Evolutionary conservation across 345 rosid genomes (phyloP).

Genomic region (Bruguiera sexangula): DNA sequence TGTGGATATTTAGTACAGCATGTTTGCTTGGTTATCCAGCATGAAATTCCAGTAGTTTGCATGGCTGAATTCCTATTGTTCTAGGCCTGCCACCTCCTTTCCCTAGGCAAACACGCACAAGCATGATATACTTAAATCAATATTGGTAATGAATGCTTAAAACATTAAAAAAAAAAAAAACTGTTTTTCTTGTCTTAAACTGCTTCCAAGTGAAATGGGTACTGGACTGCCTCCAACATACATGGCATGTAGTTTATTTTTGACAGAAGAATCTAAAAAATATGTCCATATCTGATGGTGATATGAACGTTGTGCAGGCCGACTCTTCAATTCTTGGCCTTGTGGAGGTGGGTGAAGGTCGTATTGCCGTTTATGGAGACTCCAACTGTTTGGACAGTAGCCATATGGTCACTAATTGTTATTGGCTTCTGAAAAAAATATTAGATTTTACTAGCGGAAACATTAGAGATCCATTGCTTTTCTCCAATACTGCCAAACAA

Average conservation of each 20-base stretch:
- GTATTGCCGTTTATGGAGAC: slow-evolving; percentile 85
- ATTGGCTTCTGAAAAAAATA: slow-evolving; percentile 82
- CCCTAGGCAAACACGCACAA: not conserved
- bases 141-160: not conserved
- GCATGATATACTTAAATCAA: not conserved
- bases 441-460: slow-evolving; percentile 73
- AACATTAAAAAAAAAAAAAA: not conserved
- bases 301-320: slow-evolving; percentile 41
- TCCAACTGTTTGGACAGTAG: slow-evolving; percentile 97
- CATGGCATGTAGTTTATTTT: not conserved
- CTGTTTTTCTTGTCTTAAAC: not conserved
- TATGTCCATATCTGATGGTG: not conserved
- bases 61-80: not conserved
- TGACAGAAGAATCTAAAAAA: not conserved
- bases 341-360: slow-evolving; percentile 69
- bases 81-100: no score
- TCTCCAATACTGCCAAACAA: slow-evolving; percentile 53
- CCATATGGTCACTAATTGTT: slow-evolving; percentile 98
- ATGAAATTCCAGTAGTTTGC: not conserved
- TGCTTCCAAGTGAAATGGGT: no score
- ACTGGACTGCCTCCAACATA: not conserved
- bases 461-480: slow-evolving; percentile 69
- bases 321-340: slow-evolving; percentile 93
- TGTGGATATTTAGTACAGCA: not conserved
- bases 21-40: not conserved